Evolutionary conservation across 2,329 filamentous ascomycete species (phyloP).

Genomic region (Coniochaeta sp.): DNA sequence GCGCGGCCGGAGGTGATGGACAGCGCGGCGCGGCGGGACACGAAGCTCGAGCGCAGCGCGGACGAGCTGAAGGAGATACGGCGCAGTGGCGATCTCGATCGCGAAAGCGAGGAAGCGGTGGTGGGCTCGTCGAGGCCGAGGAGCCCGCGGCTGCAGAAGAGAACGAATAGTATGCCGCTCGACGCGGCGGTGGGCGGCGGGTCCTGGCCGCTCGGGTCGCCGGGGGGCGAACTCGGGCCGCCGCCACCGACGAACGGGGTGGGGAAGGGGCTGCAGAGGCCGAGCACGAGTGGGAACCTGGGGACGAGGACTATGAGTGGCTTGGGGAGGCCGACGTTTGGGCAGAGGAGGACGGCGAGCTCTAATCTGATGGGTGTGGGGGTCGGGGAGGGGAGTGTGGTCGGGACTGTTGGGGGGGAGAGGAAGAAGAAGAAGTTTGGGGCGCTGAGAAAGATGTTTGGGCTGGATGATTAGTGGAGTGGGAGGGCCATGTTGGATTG

Average conservation of each 20-base stretch:
- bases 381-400: conserved; percentile 3
- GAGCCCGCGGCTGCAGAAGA: conserved; percentile 12
- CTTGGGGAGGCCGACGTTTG: conserved; percentile 15
- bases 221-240: neutral
- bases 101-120: conserved; percentile 15
- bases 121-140: conserved; percentile 5
- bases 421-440: conserved; percentile 58
- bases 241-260: neutral
- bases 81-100: conserved; percentile 18
- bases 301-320: conserved; percentile 14
- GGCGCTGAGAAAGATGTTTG: conserved; percentile 57
- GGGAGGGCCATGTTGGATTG: neutral
- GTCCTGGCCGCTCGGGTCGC: neutral
- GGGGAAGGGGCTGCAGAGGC: conserved; percentile 12
- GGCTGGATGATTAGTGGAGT: conserved; percentile 40
- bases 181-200: neutral
- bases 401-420: conserved; percentile 3
- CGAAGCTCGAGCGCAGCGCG: conserved; percentile 50
- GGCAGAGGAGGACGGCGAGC: conserved; percentile 29
- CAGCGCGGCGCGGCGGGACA: conserved; percentile 55
- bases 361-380: conserved; percentile 16
- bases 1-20: conserved; percentile 44
- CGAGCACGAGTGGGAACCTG: conserved; percentile 24
- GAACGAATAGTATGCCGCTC: conserved; percentile 1
- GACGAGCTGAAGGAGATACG: conserved; percentile 42